Conservation (phyloP, 2,329 filamentous ascomycete genomes). For the Sporothrix protearum region DNA sequence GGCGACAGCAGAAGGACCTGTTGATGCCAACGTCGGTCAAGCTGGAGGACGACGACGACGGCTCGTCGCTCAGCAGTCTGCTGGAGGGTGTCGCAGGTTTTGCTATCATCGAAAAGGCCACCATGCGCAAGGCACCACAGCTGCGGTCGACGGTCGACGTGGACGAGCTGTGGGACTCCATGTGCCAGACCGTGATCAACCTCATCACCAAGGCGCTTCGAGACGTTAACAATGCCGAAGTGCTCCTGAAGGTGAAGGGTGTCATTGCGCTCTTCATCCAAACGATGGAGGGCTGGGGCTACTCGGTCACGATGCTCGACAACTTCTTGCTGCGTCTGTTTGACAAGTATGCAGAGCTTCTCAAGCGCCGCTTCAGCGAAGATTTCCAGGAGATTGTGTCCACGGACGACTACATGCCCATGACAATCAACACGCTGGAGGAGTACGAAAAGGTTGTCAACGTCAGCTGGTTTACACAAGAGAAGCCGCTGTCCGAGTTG, state of each 20-base stretch:
- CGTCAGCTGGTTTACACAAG: conserved; percentile 92
- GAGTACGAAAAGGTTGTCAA: conserved; percentile 96
- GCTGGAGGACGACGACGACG: conserved; percentile 79
- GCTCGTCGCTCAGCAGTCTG: conserved; percentile 79
- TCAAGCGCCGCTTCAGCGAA: conserved; percentile 88
- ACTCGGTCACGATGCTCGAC: conserved; percentile 77
- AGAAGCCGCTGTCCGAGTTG: conserved; percentile 71
- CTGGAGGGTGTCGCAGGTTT: conserved; percentile 94
- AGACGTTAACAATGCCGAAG: conserved; percentile 81
- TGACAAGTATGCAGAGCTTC: conserved; percentile 85
- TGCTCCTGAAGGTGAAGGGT: conserved; percentile 90
- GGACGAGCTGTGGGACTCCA: conserved; percentile 98
- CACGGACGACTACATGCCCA: conserved; percentile 99
- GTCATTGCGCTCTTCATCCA: conserved; percentile 92
- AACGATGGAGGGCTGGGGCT: conserved; percentile 97
- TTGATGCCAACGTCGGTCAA: conserved; percentile 73
- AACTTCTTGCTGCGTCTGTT: conserved; percentile 84
- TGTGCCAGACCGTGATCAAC: conserved; percentile 83
- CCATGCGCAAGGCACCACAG: conserved; percentile 80
- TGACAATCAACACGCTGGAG: conserved; percentile 86
- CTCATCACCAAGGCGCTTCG: conserved; percentile 76
- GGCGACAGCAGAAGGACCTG: conserved; percentile 86
- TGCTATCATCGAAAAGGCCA: conserved; percentile 92
- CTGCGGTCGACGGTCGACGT: conserved; percentile 81
- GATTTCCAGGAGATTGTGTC: conserved; percentile 89